A percentile compares a stretch with the other conserved stretches of the same genome.
Evolutionary conservation across 2,329 filamentous ascomycete species (phyloP).

Genomic region (Scytalidium sp.): DNA sequence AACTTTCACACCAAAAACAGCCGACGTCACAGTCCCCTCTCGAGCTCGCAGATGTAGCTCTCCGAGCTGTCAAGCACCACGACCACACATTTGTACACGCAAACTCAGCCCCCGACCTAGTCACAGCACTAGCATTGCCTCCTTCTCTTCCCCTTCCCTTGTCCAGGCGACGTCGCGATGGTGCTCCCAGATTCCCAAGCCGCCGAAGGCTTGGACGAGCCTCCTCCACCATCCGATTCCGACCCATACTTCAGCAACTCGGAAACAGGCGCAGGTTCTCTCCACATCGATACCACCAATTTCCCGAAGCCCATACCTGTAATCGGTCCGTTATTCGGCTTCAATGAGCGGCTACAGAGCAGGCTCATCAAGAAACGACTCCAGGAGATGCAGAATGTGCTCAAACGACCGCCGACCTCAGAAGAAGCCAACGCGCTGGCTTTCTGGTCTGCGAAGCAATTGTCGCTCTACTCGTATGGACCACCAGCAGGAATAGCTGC

Average conservation of each 20-base stretch:
- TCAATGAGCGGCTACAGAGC: slow-evolving; percentile 8
- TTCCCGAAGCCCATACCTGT: slow-evolving; percentile 23
- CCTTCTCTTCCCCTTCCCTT: neutral
- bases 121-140: too few species aligned
- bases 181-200: slow-evolving; percentile 16
- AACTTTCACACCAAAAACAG: neutral
- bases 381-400: neutral
- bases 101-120: neutral
- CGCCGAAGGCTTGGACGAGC: slow-evolving; percentile 15
- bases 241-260: slow-evolving; percentile 19
- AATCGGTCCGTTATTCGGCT: slow-evolving; percentile 19
- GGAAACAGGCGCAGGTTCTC: slow-evolving; percentile 1
- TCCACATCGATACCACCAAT: slow-evolving; percentile 13
- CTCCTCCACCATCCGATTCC: slow-evolving; percentile 19
- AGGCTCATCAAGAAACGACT: slow-evolving; percentile 6
- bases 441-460: slow-evolving; percentile 22
- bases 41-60: neutral
- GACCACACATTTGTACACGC: neutral
- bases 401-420: slow-evolving; percentile 18
- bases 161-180: slow-evolving; percentile 11
- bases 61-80: neutral
- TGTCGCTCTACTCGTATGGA: slow-evolving; percentile 23
- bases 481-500: slow-evolving; percentile 15
- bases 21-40: neutral
- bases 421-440: slow-evolving; percentile 25